Evolutionary conservation across 371 early-diverging fungal genomes (phyloP).

Genomic region (Apophysomyces sp.): DNA sequence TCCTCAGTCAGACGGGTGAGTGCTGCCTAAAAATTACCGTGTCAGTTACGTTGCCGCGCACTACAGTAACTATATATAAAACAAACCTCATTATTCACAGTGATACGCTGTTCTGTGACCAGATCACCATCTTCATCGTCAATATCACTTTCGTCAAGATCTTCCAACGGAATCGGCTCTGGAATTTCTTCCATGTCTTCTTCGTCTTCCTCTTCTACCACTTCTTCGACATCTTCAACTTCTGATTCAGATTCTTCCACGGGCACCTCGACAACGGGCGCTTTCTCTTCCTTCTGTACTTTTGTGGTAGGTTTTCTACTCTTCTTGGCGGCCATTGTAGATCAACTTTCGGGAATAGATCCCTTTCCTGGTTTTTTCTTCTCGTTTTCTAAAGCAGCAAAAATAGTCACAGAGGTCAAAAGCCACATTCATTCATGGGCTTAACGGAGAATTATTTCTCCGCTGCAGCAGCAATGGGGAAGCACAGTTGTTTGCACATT

Average conservation of each 20-base stretch:
- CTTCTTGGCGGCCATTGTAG: not conserved
- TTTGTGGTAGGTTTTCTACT: not conserved
- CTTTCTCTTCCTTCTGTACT: not conserved
- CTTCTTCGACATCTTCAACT: slow-evolving; percentile 54
- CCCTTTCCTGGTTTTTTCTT: not conserved
- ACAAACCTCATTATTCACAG: slow-evolving; percentile 70
- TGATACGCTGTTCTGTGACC: slow-evolving; percentile 60
- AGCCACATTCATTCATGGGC: not conserved
- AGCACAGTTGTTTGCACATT: too few species aligned
- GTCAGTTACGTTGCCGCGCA: not conserved
- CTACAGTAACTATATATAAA: not conserved
- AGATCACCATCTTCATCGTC: slow-evolving; percentile 60
- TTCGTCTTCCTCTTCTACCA: not conserved
- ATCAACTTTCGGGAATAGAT: not conserved
- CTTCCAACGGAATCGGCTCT: slow-evolving; percentile 31
- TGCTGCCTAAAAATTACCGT: slow-evolving; percentile 43
- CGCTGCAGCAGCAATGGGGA: too few species aligned
- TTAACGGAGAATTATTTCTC: too few species aligned
- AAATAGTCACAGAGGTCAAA: not conserved
- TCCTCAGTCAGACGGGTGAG: slow-evolving; percentile 60
- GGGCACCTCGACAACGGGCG: slow-evolving; percentile 41
- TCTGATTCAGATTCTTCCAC: slow-evolving; percentile 67
- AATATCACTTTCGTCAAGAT: slow-evolving; percentile 31
- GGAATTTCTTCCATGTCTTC: slow-evolving; percentile 24
- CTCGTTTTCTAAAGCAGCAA: not conserved